These are phyloP conservation scores for Echinosophora koreensis DNA, from an alignment of 306 rosid species.

Conservation along the genomic window DNA sequence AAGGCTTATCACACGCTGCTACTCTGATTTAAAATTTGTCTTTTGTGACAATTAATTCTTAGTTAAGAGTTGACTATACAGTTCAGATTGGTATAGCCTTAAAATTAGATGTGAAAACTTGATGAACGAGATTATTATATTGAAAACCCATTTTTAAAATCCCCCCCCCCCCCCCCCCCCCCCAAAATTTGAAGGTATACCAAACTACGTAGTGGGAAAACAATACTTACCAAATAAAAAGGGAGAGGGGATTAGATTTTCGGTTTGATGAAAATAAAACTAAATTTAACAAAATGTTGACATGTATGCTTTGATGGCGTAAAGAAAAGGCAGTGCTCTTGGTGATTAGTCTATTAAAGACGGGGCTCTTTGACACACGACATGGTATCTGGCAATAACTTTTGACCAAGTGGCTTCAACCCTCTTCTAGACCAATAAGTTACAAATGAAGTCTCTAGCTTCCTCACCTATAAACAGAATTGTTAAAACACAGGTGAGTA, in stretches of 20 bases:
- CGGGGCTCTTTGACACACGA: constrained; percentile 66
- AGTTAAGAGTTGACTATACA: background rate
- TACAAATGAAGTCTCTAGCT: constrained; percentile 75
- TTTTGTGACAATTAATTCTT: too few relatives aligned
- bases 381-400: constrained; percentile 69
- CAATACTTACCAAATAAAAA: background rate
- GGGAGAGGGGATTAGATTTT: background rate
- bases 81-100: too few relatives aligned
- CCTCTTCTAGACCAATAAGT: constrained; percentile 77
- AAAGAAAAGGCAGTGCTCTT: background rate
- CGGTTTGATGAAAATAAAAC: background rate
- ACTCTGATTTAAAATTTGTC: too few relatives aligned
- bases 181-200: background rate
- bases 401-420: constrained; percentile 68
- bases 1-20: too few relatives aligned
- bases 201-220: background rate
- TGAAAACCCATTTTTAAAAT: background rate
- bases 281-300: constrained; percentile 32
- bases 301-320: constrained; percentile 34
- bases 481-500: constrained; percentile 20
- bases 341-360: constrained; percentile 36
- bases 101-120: background rate
- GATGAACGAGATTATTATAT: constrained; percentile 10
- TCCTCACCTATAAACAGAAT: constrained; percentile 69
- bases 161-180: too few relatives aligned